phyloP scores from a whole-genome alignment of 768 basidiomycete genomes.

The Tephrocybe sp. region DNA sequence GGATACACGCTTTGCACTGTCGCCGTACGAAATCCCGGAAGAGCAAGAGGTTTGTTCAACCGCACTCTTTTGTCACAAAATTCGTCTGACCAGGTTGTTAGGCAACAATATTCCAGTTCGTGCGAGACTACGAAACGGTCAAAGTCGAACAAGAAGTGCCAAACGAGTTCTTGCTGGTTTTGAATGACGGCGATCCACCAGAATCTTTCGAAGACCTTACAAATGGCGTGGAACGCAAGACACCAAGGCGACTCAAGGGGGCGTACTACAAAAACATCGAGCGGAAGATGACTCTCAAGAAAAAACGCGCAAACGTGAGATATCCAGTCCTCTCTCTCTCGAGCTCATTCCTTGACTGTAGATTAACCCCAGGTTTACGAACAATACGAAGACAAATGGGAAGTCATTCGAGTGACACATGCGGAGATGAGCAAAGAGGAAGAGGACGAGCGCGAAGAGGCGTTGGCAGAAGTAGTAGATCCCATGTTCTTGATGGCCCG shows the following conservation, averaged over 20 bases:
- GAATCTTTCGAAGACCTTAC: slow-evolving; percentile 34
- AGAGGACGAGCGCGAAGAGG: slow-evolving; percentile 75
- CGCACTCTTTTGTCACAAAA: not conserved
- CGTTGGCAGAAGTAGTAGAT: slow-evolving; percentile 75
- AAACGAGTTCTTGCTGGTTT: slow-evolving; percentile 78
- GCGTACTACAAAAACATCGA: slow-evolving; percentile 90
- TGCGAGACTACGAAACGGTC: slow-evolving; percentile 85
- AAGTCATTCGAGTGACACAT: slow-evolving; percentile 73
- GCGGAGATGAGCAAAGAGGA: slow-evolving; percentile 73
- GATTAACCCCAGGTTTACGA: slow-evolving; percentile 54
- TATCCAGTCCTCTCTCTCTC: not conserved
- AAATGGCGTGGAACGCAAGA: slow-evolving; percentile 28
- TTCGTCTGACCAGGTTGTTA: slow-evolving; percentile 27
- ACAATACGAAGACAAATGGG: slow-evolving; percentile 79
- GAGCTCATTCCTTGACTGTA: slow-evolving; percentile 7
- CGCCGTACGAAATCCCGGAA: slow-evolving; percentile 47
- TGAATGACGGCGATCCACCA: slow-evolving; percentile 57
- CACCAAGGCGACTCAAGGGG: slow-evolving; percentile 48
- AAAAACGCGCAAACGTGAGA: slow-evolving; percentile 77
- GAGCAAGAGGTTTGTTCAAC: slow-evolving; percentile 51
- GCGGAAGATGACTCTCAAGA: slow-evolving; percentile 85
- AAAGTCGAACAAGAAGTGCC: slow-evolving; percentile 86
- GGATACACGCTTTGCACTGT: slow-evolving; percentile 42
- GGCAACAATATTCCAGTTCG: slow-evolving; percentile 73
- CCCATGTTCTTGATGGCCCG: slow-evolving; percentile 57